Evolutionary conservation across 2,329 filamentous ascomycete species (phyloP).

Genomic region (Ascochyta rabiei): DNA sequence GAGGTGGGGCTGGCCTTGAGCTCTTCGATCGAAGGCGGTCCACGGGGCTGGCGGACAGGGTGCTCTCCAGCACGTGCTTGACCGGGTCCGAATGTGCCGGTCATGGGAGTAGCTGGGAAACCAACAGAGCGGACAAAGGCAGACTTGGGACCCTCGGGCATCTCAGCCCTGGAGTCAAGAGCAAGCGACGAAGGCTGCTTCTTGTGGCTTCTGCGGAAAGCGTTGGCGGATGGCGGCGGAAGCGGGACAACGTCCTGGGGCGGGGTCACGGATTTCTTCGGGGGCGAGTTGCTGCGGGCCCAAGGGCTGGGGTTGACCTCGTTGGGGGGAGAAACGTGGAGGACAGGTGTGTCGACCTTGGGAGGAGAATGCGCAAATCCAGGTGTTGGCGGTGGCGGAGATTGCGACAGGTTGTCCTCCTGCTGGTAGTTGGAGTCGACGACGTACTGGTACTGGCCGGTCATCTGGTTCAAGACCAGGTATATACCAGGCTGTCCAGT

Average conservation of each 20-base stretch:
- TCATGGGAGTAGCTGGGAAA: slow-evolving; percentile 80
- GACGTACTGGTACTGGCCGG: slow-evolving; percentile 82
- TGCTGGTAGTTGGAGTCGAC: slow-evolving; percentile 69
- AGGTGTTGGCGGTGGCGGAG: slow-evolving; percentile 56
- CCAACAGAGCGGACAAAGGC: slow-evolving; percentile 60
- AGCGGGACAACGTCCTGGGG: slow-evolving; percentile 73
- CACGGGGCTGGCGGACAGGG: slow-evolving; percentile 88
- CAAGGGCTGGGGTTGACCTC: slow-evolving; percentile 59
- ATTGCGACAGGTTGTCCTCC: slow-evolving; percentile 52
- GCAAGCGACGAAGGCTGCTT: slow-evolving; percentile 76
- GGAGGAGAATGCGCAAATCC: slow-evolving; percentile 46
- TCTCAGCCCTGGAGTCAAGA: slow-evolving; percentile 62
- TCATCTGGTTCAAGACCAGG: slow-evolving; percentile 82
- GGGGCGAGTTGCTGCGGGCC: slow-evolving; percentile 68
- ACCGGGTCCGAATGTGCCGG: slow-evolving; percentile 88
- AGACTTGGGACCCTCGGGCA: slow-evolving; percentile 72
- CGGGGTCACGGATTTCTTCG: slow-evolving; percentile 69
- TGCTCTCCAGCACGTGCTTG: slow-evolving; percentile 94
- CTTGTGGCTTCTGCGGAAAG: slow-evolving; percentile 92
- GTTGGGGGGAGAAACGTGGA: slow-evolving; percentile 82
- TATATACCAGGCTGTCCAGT: slow-evolving; percentile 78
- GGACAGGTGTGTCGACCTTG: slow-evolving; percentile 59
- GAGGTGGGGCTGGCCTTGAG: slow-evolving; percentile 86
- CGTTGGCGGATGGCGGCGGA: slow-evolving; percentile 85
- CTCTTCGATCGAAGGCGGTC: slow-evolving; percentile 90